Evolutionary conservation across 2,329 filamentous ascomycete genomes (phyloP).

Genomic region (Drechslerella coelobrocha): DNA sequence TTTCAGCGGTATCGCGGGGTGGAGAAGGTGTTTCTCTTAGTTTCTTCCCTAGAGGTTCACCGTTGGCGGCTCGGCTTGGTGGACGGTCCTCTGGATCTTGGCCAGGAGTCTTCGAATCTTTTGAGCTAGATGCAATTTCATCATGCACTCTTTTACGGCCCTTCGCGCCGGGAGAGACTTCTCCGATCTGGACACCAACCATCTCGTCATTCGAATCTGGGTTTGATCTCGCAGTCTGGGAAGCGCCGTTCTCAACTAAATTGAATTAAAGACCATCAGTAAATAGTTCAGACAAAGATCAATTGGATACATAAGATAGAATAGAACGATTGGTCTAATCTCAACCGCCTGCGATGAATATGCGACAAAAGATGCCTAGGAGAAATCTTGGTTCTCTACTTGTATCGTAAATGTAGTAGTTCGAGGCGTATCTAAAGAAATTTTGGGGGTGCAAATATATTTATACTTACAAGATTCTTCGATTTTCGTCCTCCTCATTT

Average conservation of each 20-base stretch:
- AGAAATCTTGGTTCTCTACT: too few species aligned
- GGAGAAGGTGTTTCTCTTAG: constrained; percentile 36
- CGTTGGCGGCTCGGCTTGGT: constrained; percentile 40
- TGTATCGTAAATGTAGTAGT: too few species aligned
- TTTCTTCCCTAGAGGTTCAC: constrained; percentile 44
- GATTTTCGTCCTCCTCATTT: constrained; percentile 46
- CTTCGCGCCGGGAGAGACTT: constrained; percentile 41
- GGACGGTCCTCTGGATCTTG: constrained; percentile 29
- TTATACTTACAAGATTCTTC: constrained; percentile 40
- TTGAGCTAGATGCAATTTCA: constrained; percentile 32
- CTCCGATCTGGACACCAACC: constrained; percentile 33
- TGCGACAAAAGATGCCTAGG: too few species aligned
- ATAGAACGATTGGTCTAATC: not conserved
- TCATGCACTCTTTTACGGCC: constrained; percentile 42
- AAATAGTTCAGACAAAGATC: too few species aligned
- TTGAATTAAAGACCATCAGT: not conserved
- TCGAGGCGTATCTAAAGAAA: too few species aligned
- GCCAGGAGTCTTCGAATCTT: constrained; percentile 23
- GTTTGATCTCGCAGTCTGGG: constrained; percentile 8
- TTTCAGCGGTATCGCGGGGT: constrained; percentile 32
- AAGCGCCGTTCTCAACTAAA: not conserved
- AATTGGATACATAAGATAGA: not conserved
- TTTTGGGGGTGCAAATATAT: not conserved
- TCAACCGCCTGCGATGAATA: too few species aligned
- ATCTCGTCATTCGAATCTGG: constrained; percentile 29